Evolutionary conservation across 306 rosid genomes (phyloP), one percentile per base, ranked within the genome.

Genomic region (Begonia masoniana): DNA sequence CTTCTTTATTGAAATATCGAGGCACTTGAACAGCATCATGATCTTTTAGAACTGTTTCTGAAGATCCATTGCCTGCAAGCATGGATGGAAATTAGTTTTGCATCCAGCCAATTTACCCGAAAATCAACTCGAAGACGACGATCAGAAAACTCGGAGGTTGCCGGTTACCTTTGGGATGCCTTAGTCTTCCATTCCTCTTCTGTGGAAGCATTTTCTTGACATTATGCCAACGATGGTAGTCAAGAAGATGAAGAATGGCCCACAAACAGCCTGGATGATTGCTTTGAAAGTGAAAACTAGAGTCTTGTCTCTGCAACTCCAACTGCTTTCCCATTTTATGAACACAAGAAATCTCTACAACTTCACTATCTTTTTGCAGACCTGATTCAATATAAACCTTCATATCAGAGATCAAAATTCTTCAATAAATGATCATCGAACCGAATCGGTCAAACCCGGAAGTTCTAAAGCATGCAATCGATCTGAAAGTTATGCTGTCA

Each of bases 181-280:
- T 79, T 68, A 71, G 65, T 73, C 71, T 56, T 9, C 54, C 19
- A 6, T 70, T 76, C 68, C 59, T 88, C 73, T 59, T 69, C 57
- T 66, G 65, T 35, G 83, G 74, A 58, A 75, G 68, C 35, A 69
- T 72, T 60, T 70, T 84, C 60, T 77, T 88, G 63, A 77, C 86
- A 24, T 43, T 62, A 58, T 55, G 71, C 96, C 96, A 88, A 9
- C 60, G 76, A 65, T 89, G 95, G 61, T 72, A 60, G 59, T 80
- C 71, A 59, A 89, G 80, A 17, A 75, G 62, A 53, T 80, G 74
- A 59, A 78, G 59, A 57, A 80, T 69, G 62, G 85, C 75, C 81
- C 88, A 75, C 77, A 74, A 78, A 67, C 95, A 83, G 55, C 95
- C 87, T 39, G 73, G 79, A 59, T 71, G 63, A 56, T 57, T 65